Conservation (phyloP, 2,329 filamentous ascomycete genomes). For the Scorias spongiosa region DNA sequence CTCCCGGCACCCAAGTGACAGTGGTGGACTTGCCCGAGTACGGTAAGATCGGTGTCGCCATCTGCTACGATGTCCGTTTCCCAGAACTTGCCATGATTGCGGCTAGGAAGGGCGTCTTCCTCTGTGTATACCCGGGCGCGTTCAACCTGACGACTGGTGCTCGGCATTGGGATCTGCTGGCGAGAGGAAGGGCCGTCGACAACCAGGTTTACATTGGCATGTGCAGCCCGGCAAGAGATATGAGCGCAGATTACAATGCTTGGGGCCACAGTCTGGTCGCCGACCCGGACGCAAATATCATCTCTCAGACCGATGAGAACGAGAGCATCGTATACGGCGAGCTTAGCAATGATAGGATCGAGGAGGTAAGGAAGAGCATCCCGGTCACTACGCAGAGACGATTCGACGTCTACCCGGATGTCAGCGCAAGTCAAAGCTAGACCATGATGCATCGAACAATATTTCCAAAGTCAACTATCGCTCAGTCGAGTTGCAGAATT, state of each 20-base stretch:
- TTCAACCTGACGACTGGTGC: slow-evolving; percentile 92
- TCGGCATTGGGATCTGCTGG: slow-evolving; percentile 78
- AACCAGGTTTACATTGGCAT: slow-evolving; percentile 90
- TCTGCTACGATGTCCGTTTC: slow-evolving; percentile 97
- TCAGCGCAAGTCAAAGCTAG: slow-evolving; percentile 40
- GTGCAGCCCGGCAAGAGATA: slow-evolving; percentile 78
- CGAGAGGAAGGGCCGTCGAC: slow-evolving; percentile 70
- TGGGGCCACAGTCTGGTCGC: slow-evolving; percentile 85
- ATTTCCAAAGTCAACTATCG: no score
- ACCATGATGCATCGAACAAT: background rate
- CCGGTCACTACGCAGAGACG: slow-evolving; percentile 71
- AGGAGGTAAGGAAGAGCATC: slow-evolving; percentile 65
- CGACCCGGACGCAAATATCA: slow-evolving; percentile 72
- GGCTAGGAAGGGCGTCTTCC: slow-evolving; percentile 70
- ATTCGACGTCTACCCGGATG: slow-evolving; percentile 91
- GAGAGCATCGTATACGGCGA: slow-evolving; percentile 66
- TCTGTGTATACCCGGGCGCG: slow-evolving; percentile 84
- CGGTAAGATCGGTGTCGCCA: slow-evolving; percentile 72
- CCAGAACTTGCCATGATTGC: slow-evolving; percentile 85
- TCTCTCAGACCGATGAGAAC: slow-evolving; percentile 61
- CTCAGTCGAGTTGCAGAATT: no score
- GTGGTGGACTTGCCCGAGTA: slow-evolving; percentile 78
- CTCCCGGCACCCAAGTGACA: slow-evolving; percentile 70
- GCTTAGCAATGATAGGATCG: slow-evolving; percentile 52
- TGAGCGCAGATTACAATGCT: slow-evolving; percentile 64